phyloP scores from a whole-genome alignment of 345 rosid genomes.

The Populus euphratica region DNA sequence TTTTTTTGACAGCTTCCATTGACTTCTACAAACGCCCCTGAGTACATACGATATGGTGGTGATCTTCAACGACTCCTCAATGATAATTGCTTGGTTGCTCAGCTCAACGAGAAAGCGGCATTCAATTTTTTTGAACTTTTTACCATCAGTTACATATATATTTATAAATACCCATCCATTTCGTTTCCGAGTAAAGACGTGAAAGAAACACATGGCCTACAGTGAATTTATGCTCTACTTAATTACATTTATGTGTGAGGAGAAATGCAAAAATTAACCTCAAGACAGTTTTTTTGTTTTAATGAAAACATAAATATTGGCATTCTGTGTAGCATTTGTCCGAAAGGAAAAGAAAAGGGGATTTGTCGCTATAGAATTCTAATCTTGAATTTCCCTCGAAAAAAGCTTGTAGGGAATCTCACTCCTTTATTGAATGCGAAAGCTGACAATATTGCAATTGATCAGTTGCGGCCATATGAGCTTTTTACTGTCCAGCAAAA shows the following conservation, averaged over 20 bases:
- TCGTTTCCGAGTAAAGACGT: too few relatives aligned
- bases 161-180: too few relatives aligned
- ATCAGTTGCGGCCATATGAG: neutral
- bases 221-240: neutral
- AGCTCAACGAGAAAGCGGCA: neutral
- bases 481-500: neutral
- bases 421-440: slow-evolving; percentile 1
- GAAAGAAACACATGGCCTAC: too few relatives aligned
- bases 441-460: slow-evolving; percentile 7
- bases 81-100: neutral
- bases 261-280: neutral
- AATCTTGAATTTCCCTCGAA: neutral
- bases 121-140: neutral
- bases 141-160: too few relatives aligned
- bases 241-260: neutral
- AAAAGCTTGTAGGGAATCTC: slow-evolving; percentile 5
- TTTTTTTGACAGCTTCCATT: neutral
- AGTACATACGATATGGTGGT: neutral
- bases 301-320: neutral
- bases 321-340: neutral
- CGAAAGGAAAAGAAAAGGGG: neutral
- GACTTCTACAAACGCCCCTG: neutral
- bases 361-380: neutral
- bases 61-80: neutral
- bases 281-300: too few relatives aligned